These are phyloP conservation scores for Eucalyptus tenuipes DNA, from an alignment of 345 rosid genomes.

Conservation along the genomic window DNA sequence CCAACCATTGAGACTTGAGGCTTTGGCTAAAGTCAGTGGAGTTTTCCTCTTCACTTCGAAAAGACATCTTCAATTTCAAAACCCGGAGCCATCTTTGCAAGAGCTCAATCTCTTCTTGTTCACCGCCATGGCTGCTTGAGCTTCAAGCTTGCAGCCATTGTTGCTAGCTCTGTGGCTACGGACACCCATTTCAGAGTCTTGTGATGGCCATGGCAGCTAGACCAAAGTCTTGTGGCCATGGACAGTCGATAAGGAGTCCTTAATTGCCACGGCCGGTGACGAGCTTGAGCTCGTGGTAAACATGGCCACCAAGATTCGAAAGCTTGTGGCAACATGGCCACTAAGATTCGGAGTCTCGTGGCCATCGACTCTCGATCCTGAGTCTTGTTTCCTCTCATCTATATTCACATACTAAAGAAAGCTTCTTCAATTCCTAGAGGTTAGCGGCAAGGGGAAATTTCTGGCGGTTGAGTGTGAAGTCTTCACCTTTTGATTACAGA, in stretches of 20 bases:
- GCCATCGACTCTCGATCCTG: not conserved
- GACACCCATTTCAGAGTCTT: not conserved
- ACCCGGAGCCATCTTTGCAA: not conserved
- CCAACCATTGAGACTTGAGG: not conserved
- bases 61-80: not conserved
- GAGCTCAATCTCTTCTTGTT: not conserved
- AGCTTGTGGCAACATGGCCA: not conserved
- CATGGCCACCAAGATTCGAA: not conserved
- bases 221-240: not conserved
- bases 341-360: not conserved
- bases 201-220: not conserved
- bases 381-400: not conserved
- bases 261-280: not conserved
- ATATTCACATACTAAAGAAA: not conserved
- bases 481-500: not conserved
- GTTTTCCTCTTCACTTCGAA: not conserved
- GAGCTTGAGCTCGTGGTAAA: not conserved
- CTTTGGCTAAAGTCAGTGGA: not conserved
- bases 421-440: not conserved
- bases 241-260: not conserved
- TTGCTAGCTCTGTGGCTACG: not conserved
- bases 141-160: not conserved
- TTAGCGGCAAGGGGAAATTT: not conserved
- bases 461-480: not conserved
- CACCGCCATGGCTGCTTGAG: not conserved